These are phyloP conservation scores for Yamagishiella unicocca DNA, from an alignment of 139 green algal genomes.

Conservation along the genomic window DNA sequence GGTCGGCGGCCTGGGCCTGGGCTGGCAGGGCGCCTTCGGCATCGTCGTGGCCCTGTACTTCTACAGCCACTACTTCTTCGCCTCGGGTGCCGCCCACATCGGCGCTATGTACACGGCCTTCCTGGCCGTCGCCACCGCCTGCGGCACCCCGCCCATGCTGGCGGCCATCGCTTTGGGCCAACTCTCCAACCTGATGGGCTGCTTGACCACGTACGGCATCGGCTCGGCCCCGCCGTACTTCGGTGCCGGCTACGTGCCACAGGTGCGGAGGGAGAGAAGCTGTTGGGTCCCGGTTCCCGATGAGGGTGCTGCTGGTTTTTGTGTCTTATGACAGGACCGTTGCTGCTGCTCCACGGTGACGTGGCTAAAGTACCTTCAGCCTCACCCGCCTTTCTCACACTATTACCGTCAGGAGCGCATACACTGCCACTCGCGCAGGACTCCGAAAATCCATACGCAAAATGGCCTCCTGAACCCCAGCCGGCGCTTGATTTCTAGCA, in stretches of 20 bases:
- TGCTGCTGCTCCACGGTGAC: too few species aligned
- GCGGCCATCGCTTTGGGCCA: conserved; percentile 81
- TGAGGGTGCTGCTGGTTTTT: too few species aligned
- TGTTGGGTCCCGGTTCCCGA: too few species aligned
- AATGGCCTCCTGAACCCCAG: too few species aligned
- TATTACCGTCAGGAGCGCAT: too few species aligned
- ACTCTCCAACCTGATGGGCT: conserved; percentile 99
- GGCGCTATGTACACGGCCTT: conserved; percentile 99
- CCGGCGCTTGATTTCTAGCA: too few species aligned
- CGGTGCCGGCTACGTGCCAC: conserved; percentile 84
- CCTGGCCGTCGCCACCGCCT: conserved; percentile 95
- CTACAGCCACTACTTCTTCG: conserved; percentile 99
- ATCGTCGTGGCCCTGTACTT: conserved; percentile 97
- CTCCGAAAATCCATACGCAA: too few species aligned
- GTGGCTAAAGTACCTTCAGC: too few species aligned
- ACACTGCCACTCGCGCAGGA: too few species aligned
- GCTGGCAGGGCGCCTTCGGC: conserved; percentile 95
- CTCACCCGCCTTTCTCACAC: too few species aligned
- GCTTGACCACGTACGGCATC: conserved; percentile 99
- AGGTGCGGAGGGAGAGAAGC: too few species aligned
- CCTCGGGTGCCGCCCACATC: conserved; percentile 97
- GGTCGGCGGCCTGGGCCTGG: conserved; percentile 87
- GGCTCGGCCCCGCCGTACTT: conserved; percentile 97
- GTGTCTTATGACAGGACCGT: too few species aligned
- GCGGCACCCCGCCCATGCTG: conserved; percentile 82